Evolutionary conservation across 2,329 filamentous ascomycete genomes (phyloP).

Genomic region (Capronia coronata): DNA sequence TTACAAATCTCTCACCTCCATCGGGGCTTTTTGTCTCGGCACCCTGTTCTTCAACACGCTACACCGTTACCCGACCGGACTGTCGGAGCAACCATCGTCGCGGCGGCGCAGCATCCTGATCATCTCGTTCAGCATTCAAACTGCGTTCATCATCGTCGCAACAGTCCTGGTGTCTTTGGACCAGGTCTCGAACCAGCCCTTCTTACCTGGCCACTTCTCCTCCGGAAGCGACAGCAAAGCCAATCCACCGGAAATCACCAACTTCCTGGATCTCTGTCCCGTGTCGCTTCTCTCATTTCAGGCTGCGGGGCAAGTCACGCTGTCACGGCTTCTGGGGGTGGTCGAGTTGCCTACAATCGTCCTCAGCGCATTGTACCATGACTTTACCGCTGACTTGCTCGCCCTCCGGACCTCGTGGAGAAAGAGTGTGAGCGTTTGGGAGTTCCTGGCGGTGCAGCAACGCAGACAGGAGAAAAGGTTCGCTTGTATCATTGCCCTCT

Average conservation of each 20-base stretch:
- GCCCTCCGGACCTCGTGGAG: slow-evolving; percentile 31
- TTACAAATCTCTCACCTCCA: slow-evolving; percentile 40
- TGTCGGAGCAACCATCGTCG: slow-evolving; percentile 29
- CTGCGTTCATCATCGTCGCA: slow-evolving; percentile 33
- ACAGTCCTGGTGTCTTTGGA: slow-evolving; percentile 34
- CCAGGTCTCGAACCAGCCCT: slow-evolving; percentile 31
- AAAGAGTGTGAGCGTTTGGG: slow-evolving; percentile 37
- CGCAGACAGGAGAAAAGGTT: slow-evolving; percentile 30
- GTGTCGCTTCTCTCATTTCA: slow-evolving; percentile 40
- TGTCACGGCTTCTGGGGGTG: slow-evolving; percentile 38
- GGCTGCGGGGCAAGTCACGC: slow-evolving; percentile 39
- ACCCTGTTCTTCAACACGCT: slow-evolving; percentile 37
- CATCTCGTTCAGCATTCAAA: slow-evolving; percentile 37
- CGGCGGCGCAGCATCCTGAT: slow-evolving; percentile 37
- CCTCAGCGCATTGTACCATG: slow-evolving; percentile 43
- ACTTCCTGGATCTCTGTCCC: slow-evolving; percentile 32
- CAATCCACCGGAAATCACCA: slow-evolving; percentile 9
- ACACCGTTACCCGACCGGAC: slow-evolving; percentile 32
- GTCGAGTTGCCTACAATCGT: slow-evolving; percentile 44
- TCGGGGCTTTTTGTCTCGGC: slow-evolving; percentile 36
- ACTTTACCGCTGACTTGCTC: slow-evolving; percentile 40
- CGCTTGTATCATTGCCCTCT: slow-evolving; percentile 34
- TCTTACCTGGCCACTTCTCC: slow-evolving; percentile 24
- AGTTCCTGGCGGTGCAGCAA: slow-evolving; percentile 24
- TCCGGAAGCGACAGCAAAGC: slow-evolving; percentile 20